phyloP scores from a whole-genome alignment of 2,329 filamentous ascomycete species.

The Fusarium illudens region DNA sequence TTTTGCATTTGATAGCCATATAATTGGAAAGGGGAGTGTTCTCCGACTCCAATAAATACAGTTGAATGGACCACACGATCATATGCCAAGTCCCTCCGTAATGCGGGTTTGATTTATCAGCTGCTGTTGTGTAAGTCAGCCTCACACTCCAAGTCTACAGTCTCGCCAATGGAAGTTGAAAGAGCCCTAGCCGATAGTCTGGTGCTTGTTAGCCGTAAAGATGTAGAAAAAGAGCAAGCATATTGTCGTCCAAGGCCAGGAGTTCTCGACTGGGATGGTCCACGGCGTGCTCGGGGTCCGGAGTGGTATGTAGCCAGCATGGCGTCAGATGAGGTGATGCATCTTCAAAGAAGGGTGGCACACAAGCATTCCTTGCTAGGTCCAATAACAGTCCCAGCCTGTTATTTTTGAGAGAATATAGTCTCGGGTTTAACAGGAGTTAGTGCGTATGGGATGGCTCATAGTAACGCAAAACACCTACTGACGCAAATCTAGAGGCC shows the following conservation, averaged over 20 bases:
- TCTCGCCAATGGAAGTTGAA: not conserved
- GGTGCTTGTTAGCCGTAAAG: not conserved
- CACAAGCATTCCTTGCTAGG: not conserved
- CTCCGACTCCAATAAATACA: too few species aligned
- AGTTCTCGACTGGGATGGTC: not conserved
- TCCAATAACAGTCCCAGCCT: not conserved
- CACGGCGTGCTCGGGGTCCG: not conserved
- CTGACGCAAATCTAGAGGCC: slow-evolving; percentile 12
- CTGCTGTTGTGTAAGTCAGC: not conserved
- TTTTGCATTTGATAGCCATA: not conserved
- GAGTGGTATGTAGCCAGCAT: not conserved
- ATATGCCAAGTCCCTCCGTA: not conserved
- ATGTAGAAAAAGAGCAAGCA: not conserved
- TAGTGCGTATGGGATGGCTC: not conserved
- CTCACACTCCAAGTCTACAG: not conserved
- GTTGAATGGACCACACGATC: too few species aligned
- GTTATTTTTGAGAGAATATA: not conserved
- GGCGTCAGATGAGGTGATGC: slow-evolving; percentile 26
- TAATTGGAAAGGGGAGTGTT: not conserved
- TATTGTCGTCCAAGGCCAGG: too few species aligned
- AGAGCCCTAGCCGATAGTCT: not conserved
- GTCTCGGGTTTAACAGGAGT: not conserved
- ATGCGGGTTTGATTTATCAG: not conserved
- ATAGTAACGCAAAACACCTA: not conserved
- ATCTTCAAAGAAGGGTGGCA: not conserved